These are phyloP conservation scores for Penicillium glabrum DNA, from an alignment of 2,329 filamentous ascomycete species.

Conservation along the genomic window DNA sequence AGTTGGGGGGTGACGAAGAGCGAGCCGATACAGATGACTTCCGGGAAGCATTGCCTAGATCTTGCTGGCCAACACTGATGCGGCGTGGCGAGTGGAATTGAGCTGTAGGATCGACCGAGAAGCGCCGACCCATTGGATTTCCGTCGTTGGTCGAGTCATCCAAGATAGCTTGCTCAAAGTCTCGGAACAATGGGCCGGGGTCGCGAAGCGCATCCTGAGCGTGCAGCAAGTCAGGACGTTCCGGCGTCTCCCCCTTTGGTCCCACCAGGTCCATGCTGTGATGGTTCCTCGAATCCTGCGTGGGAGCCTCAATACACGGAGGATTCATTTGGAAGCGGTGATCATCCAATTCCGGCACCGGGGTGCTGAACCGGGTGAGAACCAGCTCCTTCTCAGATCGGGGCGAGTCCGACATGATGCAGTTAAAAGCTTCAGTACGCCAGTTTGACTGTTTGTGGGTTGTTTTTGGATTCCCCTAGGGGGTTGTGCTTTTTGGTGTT, in stretches of 20 bases:
- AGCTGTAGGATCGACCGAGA: conserved; percentile 44
- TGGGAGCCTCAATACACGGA: conserved; percentile 35
- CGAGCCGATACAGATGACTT: conserved; percentile 58
- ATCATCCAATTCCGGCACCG: conserved; percentile 73
- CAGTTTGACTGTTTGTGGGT: conserved; percentile 13
- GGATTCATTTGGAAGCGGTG: conserved; percentile 62
- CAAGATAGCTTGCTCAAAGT: conserved; percentile 82
- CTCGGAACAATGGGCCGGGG: conserved; percentile 59
- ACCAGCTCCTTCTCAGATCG: conserved; percentile 64
- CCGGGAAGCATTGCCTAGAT: conserved; percentile 43
- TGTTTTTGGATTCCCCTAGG: conserved; percentile 1
- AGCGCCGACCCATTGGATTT: conserved; percentile 35
- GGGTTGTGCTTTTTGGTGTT: neutral
- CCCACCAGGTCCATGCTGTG: conserved; percentile 48
- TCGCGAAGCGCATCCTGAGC: conserved; percentile 48
- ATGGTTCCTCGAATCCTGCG: conserved; percentile 34
- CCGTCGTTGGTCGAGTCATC: conserved; percentile 60
- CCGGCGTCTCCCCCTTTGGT: conserved; percentile 49
- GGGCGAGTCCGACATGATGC: conserved; percentile 52
- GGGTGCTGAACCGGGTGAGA: conserved; percentile 63
- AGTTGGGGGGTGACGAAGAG: conserved; percentile 87
- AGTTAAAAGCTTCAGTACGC: conserved; percentile 9
- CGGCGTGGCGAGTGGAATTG: conserved; percentile 34
- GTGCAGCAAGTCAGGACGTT: conserved; percentile 48
- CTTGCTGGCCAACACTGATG: conserved; percentile 38